Evolutionary conservation across 176 grass and related monocot genomes (phyloP), one percentile per base, ranked within the genome.

Genomic region (Phragmites australis): DNA sequence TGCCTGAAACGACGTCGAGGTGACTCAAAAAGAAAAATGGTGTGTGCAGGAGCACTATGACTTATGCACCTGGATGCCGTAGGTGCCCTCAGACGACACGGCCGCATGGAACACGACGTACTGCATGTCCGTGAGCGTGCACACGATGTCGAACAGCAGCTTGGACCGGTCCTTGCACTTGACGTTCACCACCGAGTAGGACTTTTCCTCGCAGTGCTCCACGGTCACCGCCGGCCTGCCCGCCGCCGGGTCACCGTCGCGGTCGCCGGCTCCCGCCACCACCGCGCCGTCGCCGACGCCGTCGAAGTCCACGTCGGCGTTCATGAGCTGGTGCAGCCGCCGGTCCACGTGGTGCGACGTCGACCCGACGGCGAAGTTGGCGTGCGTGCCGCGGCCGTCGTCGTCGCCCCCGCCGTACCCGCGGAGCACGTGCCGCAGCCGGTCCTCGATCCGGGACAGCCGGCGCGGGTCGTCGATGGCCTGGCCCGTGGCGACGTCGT

Each of bases 121-220:
- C 37, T 95, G 82, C 96, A 99, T 88, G 76, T 99, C 92, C n/a
- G 92, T 99, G 59, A 99, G 88, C 54, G 96, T 99, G 87, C 92
- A 97, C 11, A 97, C 95, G 57, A 97, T 94, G 87, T 97, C 95
- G 50, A 94, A 97, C 30, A 97, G 75, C 81, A 99, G 85, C 71
- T 99, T 99, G 6, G 88, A 76, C 15, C 96, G 77, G 81, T 99
- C 96, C 81, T 62, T 73, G 82, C 96, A 99, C 81, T 75, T 83
- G 34, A 95, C 87, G 74, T 91, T 95, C 74, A 99, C 96, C 75
- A 99, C 92, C 23, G 92, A 99, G 74, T 99, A 99, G 63, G 86
- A 79, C 85, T 99, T 99, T 78, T 97, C 92, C 88, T 88, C 88
- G 19, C 92, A 99, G 76, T 89, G 75, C 46, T 95, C 96, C 72